Evolutionary conservation across 1,284 basidiomycete species (phyloP).

Genomic region (Caloboletus firmus): DNA sequence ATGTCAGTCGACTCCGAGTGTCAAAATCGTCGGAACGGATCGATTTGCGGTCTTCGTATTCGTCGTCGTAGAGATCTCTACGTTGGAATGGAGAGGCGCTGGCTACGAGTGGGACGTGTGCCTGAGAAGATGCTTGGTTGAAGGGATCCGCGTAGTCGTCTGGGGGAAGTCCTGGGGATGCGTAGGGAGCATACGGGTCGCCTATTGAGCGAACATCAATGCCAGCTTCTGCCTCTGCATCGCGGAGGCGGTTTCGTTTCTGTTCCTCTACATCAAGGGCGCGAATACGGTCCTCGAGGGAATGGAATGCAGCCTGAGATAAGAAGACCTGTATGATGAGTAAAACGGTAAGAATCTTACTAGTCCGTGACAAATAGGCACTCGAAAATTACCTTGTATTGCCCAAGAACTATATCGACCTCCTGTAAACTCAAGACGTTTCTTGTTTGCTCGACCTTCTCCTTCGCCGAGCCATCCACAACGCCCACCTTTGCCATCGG

Average conservation of each 20-base stretch:
- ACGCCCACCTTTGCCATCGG: constrained; percentile 48
- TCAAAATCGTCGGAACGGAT: constrained; percentile 77
- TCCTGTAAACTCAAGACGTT: constrained; percentile 68
- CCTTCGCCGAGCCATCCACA: constrained; percentile 53
- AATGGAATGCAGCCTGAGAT: constrained; percentile 84
- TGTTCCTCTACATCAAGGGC: constrained; percentile 82
- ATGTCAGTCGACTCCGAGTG: constrained; percentile 69
- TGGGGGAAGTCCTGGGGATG: constrained; percentile 46
- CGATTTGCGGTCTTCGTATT: constrained; percentile 78
- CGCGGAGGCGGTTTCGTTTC: constrained; percentile 71
- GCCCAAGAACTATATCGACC: constrained; percentile 76
- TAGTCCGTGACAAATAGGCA: neutral
- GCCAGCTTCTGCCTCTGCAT: constrained; percentile 76
- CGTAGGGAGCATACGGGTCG: constrained; percentile 80
- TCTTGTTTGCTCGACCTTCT: constrained; percentile 60
- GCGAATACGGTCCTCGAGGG: constrained; percentile 86
- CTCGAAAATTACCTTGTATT: constrained; percentile 62
- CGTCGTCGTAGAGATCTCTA: constrained; percentile 68
- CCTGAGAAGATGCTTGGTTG: constrained; percentile 46
- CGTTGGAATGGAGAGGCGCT: constrained; percentile 78
- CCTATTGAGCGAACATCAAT: constrained; percentile 63
- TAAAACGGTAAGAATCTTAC: constrained; percentile 6
- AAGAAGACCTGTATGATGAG: constrained; percentile 74
- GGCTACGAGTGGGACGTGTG: constrained; percentile 72
- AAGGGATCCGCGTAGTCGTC: constrained; percentile 53